These are phyloP conservation scores for Coemansia sp. DNA, from an alignment of 192 early-diverging fungal genomes.

Conservation along the genomic window DNA sequence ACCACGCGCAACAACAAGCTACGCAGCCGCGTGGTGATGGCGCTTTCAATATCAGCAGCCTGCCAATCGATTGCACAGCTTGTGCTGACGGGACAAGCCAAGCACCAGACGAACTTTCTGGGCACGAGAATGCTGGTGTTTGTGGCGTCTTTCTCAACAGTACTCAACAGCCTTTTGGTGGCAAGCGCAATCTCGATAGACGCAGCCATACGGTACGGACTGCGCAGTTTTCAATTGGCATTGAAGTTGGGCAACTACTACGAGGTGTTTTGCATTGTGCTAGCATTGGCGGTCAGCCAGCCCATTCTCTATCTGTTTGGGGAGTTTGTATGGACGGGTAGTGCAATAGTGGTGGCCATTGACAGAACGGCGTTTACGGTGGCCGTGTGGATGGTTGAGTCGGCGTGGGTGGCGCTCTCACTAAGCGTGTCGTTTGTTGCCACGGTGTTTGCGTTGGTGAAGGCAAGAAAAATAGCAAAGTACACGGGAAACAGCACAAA, in stretches of 20 bases:
- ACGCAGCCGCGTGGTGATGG: conserved; percentile 27
- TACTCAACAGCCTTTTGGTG: conserved; percentile 25
- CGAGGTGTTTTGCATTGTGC: conserved; percentile 17
- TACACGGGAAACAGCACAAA: conserved; percentile 1
- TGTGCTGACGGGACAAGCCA: conserved; percentile 8
- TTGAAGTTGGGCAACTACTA: conserved; percentile 19
- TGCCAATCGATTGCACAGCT: conserved; percentile 28
- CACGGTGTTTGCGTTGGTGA: conserved; percentile 16
- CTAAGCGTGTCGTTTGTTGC: conserved; percentile 3
- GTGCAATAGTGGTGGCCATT: neutral
- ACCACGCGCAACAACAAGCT: conserved; percentile 13
- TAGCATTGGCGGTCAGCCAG: conserved; percentile 27
- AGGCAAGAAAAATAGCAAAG: conserved; percentile 24
- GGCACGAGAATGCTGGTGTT: conserved; percentile 11
- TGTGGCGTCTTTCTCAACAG: conserved; percentile 5
- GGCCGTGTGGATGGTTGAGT: conserved; percentile 30
- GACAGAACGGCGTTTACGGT: conserved; percentile 13
- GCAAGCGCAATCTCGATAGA: conserved; percentile 24
- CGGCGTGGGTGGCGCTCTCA: conserved; percentile 18
- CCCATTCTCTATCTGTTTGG: conserved; percentile 32
- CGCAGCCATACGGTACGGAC: conserved; percentile 35
- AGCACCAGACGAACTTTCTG: neutral
- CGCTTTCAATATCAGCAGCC: conserved; percentile 13
- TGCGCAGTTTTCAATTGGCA: conserved; percentile 38
- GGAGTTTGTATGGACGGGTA: conserved; percentile 19